These are phyloP conservation scores for Gossypium trilobum DNA, from an alignment of 441 rosid genomes.

Conservation along the genomic window DNA sequence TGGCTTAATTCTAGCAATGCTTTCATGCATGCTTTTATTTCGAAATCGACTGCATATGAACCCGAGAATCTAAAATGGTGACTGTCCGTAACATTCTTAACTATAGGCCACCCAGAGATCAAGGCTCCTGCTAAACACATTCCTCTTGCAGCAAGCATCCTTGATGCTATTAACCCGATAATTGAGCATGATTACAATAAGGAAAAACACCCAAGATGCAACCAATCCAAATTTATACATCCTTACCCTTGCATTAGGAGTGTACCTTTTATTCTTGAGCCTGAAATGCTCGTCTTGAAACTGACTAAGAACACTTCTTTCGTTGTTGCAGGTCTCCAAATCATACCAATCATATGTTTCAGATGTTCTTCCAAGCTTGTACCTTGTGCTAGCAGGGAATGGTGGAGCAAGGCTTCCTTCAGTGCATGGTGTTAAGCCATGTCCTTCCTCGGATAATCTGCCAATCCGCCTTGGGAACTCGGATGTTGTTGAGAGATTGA, in stretches of 20 bases:
- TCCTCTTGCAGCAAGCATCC: not conserved
- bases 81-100: not conserved
- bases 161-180: not conserved
- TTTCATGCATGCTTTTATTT: not conserved
- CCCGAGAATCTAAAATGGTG: not conserved
- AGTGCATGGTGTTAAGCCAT: not conserved
- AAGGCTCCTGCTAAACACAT: not conserved
- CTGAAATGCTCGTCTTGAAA: not conserved
- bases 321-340: not conserved
- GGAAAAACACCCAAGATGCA: slow-evolving; percentile 11
- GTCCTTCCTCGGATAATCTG: not conserved
- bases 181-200: not conserved
- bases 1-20: not conserved
- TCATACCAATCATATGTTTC: slow-evolving; percentile 4
- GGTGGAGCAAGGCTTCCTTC: not conserved
- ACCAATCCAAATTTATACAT: slow-evolving; percentile 13
- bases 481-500: not conserved
- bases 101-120: slow-evolving; percentile 3
- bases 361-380: slow-evolving; percentile 6
- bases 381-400: not conserved
- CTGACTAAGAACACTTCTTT: slow-evolving; percentile 1
- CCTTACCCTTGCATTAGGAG: not conserved
- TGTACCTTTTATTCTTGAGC: not conserved
- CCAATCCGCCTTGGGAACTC: not conserved
- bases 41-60: not conserved